Base-by-base conservation (phyloP, 2,329 filamentous ascomycete genomes). In the Zelopaecilomyces penicillatus region DNA sequence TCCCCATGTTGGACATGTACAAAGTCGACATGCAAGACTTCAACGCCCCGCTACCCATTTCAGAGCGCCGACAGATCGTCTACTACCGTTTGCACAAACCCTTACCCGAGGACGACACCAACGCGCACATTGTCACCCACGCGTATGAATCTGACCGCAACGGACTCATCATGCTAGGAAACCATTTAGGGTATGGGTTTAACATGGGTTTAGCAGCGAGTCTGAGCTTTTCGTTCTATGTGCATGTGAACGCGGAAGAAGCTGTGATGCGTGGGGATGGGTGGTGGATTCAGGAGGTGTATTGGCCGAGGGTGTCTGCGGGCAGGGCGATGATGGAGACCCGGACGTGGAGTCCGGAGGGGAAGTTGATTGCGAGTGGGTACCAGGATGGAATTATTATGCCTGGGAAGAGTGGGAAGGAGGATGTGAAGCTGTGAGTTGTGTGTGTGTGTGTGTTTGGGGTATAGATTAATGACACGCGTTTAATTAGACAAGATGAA, bases 221-320 rank as follows among this genome's bases (percentile, higher is more conserved):
- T 32, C 51, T 78, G 43, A 74, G 67, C 51, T 76, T 74, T 48
- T 69, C 67, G 1, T 74, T 77, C 46, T 72, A 74, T 12, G 60
- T 78, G 5, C 75, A 78, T 46, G 68, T 71, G 30, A 72, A 76
- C 36, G 63, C 63, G 0, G 63, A 67, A 4, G 67, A 72, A 37
- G 66, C 71, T 0, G 64, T 74, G 5, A 75, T 78, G 69, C 53
- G 59, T 5, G 64, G 62, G 4, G 59, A 64, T 3, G 62, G 62
- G 9, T 78, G 75, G 74, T 78, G 75, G 75, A 55, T 78, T 11
- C 71, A 76, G 54, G 75, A 78, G 54, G 63, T 64, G 1, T 65
- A 54, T 30, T 77, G 74, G 55, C 71, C 75, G 4, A 58, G 74
- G 26, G 62, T 68, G 3, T 68, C 60, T 26, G 66, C 69, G 3